These are phyloP conservation scores for Pyracantha coccinea DNA, from an alignment of 331 rosid genomes.

Conservation along the genomic window DNA sequence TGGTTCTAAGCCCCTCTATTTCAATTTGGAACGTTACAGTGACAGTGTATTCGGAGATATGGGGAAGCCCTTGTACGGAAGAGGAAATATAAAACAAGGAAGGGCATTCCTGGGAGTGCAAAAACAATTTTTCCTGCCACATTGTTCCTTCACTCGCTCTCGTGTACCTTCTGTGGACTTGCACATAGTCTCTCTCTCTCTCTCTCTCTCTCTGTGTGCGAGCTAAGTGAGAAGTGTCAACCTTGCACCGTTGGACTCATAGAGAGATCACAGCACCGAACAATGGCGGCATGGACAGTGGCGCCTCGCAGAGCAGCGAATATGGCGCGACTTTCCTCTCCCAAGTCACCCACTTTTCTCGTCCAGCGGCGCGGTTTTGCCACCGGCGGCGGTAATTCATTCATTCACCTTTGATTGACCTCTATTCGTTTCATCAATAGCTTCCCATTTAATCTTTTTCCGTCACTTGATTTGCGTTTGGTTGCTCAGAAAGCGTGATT, in stretches of 20 bases:
- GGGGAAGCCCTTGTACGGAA: background rate
- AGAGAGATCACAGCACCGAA: background rate
- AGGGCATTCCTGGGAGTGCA: background rate
- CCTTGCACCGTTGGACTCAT: background rate
- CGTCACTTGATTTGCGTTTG: background rate
- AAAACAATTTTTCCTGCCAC: background rate
- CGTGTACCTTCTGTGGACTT: slow-evolving; percentile 2
- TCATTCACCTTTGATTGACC: background rate
- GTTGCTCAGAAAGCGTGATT: background rate
- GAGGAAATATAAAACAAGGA: background rate
- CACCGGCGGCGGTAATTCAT: slow-evolving; percentile 29
- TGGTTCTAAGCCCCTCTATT: too few species aligned
- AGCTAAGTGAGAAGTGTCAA: background rate
- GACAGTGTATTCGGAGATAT: too few species aligned
- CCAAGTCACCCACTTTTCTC: slow-evolving; percentile 23
- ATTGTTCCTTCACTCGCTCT: background rate
- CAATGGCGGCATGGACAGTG: slow-evolving; percentile 43
- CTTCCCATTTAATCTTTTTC: background rate
- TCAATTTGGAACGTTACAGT: too few species aligned
- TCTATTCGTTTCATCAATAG: background rate
- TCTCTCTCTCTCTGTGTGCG: background rate
- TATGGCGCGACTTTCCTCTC: slow-evolving; percentile 26
- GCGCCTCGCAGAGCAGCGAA: slow-evolving; percentile 26
- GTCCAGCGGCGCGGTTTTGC: slow-evolving; percentile 48
- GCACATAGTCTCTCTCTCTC: background rate